Percentiles rank a stretch among this genome's conserved stretches.
These are phyloP conservation scores for Neoboletus subvelutipes DNA, from an alignment of 768 basidiomycete species.

Conservation along the genomic window DNA sequence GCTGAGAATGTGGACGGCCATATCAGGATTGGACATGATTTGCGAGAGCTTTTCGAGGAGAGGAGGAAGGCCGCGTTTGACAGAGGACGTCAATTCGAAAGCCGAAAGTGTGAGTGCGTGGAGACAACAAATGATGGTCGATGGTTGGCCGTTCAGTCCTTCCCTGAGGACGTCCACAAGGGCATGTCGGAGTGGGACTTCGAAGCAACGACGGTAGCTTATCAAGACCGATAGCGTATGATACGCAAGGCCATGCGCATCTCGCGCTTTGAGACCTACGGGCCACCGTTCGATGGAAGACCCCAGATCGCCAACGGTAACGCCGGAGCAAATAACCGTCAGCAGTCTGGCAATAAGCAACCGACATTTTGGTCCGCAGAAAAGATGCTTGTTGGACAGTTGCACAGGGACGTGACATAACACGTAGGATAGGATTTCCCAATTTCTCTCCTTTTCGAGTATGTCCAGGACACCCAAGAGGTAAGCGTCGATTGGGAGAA, in stretches of 20 bases:
- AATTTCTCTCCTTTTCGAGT: slow-evolving; percentile 74
- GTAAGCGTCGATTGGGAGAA: slow-evolving; percentile 77
- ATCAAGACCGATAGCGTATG: slow-evolving; percentile 86
- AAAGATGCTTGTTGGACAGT: slow-evolving; percentile 92
- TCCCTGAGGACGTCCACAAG: slow-evolving; percentile 73
- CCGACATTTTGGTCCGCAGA: slow-evolving; percentile 86
- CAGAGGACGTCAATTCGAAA: slow-evolving; percentile 80
- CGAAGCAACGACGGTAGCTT: slow-evolving; percentile 81
- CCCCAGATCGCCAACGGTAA: slow-evolving; percentile 58
- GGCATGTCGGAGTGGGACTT: slow-evolving; percentile 58
- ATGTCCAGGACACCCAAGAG: slow-evolving; percentile 61
- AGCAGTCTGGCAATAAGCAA: slow-evolving; percentile 60
- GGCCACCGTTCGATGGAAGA: slow-evolving; percentile 60
- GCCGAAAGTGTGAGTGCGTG: slow-evolving; percentile 86
- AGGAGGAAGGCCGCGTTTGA: slow-evolving; percentile 73
- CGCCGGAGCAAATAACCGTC: slow-evolving; percentile 62
- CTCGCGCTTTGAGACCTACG: slow-evolving; percentile 60
- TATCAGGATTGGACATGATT: slow-evolving; percentile 91
- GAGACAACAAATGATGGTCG: slow-evolving; percentile 85
- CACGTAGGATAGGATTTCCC: slow-evolving; percentile 92
- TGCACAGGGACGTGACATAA: slow-evolving; percentile 90
- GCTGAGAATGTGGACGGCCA: slow-evolving; percentile 95
- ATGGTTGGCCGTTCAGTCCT: slow-evolving; percentile 66
- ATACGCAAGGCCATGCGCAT: slow-evolving; percentile 86
- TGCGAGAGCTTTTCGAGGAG: slow-evolving; percentile 87